These are phyloP conservation scores for Cunninghamia lanceolata DNA, from an alignment of 75 land plant species.

Conservation along the genomic window DNA sequence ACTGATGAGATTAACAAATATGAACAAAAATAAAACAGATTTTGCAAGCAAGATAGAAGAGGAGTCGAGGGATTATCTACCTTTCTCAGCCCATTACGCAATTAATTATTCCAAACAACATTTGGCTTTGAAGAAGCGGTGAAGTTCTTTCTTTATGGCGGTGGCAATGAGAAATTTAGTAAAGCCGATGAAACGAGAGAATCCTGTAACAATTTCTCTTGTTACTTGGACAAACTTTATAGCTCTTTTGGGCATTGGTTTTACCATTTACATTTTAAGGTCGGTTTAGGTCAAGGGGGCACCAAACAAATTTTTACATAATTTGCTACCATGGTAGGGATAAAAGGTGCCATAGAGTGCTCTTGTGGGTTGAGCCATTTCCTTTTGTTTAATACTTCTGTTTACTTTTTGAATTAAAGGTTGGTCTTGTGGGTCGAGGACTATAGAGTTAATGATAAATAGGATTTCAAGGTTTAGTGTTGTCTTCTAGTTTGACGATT, in stretches of 20 bases:
- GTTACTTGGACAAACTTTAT: not conserved
- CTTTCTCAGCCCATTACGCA: conserved; percentile 11
- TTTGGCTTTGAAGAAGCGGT: not conserved
- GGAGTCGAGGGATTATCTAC: not conserved
- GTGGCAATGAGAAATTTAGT: not conserved
- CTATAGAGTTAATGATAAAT: too few relatives aligned
- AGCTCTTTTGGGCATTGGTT: not conserved
- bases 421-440: too few relatives aligned
- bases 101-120: not conserved
- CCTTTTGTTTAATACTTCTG: too few relatives aligned
- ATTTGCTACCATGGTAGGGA: not conserved
- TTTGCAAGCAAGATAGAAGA: not conserved
- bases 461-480: too few relatives aligned
- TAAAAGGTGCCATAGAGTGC: not conserved
- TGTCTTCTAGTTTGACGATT: too few relatives aligned
- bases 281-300: not conserved
- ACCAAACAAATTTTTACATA: not conserved
- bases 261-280: not conserved
- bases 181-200: not conserved
- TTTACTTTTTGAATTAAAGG: too few relatives aligned
- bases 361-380: not conserved
- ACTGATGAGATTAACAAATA: not conserved
- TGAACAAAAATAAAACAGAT: not conserved
- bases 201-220: not conserved
- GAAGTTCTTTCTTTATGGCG: not conserved